Percentiles rank a stretch among this genome's conserved stretches.
Evolutionary conservation across 2,329 filamentous ascomycete genomes (phyloP).

Genomic region (Pyrenophora seminiperda): DNA sequence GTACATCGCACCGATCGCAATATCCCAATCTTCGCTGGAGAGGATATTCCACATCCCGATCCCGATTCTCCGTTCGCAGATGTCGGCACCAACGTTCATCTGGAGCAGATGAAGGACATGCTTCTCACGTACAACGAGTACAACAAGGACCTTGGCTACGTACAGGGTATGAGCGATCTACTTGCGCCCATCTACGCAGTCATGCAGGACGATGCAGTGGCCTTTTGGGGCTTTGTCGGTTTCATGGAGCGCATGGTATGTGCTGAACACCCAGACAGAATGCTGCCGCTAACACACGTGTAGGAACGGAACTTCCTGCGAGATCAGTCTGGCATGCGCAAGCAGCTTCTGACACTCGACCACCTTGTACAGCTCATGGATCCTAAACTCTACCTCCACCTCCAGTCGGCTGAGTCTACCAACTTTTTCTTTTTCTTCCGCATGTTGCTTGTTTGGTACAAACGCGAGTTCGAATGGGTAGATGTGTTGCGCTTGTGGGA

Average conservation of each 20-base stretch:
- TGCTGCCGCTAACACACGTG: constrained; percentile 11
- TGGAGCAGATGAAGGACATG: constrained; percentile 99
- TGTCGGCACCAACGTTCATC: constrained; percentile 91
- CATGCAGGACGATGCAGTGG: constrained; percentile 93
- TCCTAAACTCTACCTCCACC: constrained; percentile 87
- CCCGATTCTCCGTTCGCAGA: constrained; percentile 94
- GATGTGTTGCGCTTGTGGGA: constrained; percentile 93
- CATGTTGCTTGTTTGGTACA: constrained; percentile 98
- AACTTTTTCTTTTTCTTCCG: constrained; percentile 99
- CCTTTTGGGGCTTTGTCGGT: constrained; percentile 93
- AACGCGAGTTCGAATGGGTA: constrained; percentile 90
- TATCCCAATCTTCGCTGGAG: constrained; percentile 92
- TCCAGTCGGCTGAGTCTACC: constrained; percentile 88
- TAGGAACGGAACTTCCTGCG: constrained; percentile 90
- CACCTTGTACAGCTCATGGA: constrained; percentile 97
- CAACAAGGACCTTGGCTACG: constrained; percentile 93
- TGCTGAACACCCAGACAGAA: neutral
- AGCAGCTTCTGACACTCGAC: constrained; percentile 87
- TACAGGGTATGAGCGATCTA: constrained; percentile 98
- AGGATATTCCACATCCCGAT: constrained; percentile 95
- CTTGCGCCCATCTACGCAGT: constrained; percentile 96
- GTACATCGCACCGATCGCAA: constrained; percentile 96
- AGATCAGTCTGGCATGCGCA: constrained; percentile 94
- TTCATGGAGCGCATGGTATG: constrained; percentile 93
- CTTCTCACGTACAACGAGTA: constrained; percentile 98